Evolutionary conservation across 2,329 filamentous ascomycete species (phyloP), one percentile per base, ranked within the genome.

Genomic region (Lasiodiplodia hormozganensis): DNA sequence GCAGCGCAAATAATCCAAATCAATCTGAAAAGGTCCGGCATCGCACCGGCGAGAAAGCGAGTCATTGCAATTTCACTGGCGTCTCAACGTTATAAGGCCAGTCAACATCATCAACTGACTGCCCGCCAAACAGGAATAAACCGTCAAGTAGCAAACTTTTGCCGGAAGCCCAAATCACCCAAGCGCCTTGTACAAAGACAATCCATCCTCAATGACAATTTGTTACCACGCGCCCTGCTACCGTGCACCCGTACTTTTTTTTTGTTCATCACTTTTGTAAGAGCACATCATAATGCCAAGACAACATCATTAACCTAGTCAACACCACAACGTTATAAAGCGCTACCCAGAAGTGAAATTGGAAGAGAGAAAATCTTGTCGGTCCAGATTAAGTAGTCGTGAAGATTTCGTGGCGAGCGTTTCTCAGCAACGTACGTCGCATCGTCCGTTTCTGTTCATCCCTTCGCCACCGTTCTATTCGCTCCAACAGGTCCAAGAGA

Each of bases 371-470:
- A 34, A 34, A 18, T 21, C 31, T 18, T 34, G 21, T 49, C 25
- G 21, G 23, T 23, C 47, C 36, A 47, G 7, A 18, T 60, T 49
- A 40, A 60, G 36, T 60, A 60, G 31, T 51, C 47, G 58, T 49
- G 21, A 49, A 47, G 40, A 36, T 14, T 21, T 25, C 60, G 47
- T 64, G 43, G 60, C 31, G 28, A 38, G 36, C 28, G 47, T 64
- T 34, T 38, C 60, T n/a, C 43, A 11, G 36, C 2, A 38, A 64
- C 47, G 47, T 40, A 51, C 47, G 36, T 64, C 28, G 52, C 47
- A n/a, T 64, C 25, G 58, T 62, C 21, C 56, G 58, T 49, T 49
- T 38, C 28, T 52, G 18, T 52, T 52, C 31, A 23, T 52, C 25
- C 23, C n/a, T 40, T 52, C 28, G 28, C 60, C 60, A 31, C 6